Base-by-base conservation (phyloP, 2,329 filamentous ascomycete genomes). In the Verticillium longisporum region DNA sequence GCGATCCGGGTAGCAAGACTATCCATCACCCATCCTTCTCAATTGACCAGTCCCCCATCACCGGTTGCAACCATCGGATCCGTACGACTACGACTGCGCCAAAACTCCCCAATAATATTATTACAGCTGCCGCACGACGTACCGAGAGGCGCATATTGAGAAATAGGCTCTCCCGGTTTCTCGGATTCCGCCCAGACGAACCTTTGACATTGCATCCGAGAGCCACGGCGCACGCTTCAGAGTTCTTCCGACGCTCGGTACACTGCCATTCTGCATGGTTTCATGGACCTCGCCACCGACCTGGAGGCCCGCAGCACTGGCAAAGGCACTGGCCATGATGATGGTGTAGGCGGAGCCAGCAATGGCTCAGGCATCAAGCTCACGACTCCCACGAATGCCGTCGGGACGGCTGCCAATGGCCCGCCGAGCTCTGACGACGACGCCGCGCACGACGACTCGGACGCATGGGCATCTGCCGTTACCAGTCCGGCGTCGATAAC, bases 401-500 rank as follows among this genome's bases (percentile, higher is more conserved):
- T 50, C n/a, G 41, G 41, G 11, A n/a, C 18, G n/a, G n/a, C 26
- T 26, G 26, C 41, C 18, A 26, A 11, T 26, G 41, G 41, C 41
- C 41, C 6, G 41, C 18, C 41, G 41, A 50, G 18, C 41, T 21
- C 41, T 21, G 41, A 50, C 18, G 37, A 58, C 56, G 56, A 57
- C 34, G 41, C 37, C 56, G 36, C 37, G 26, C 37, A 41, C 56
- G 21, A 58, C 36, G 56, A 58, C 26, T 53, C 38, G 9, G 57
- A 50, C 9, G 9, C 38, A 5, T 59, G 41, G 41, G 41, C 18
- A n/a, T 56, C 64, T 13, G 57, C 62, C 38, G 58, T 63, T 10
- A 57, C 61, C 45, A 64, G 61, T 45, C 64, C 64, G 32, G 41
- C 63, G 2, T 70, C 75, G 10, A 64, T 74, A 31, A 74, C 69